Evolutionary conservation across 257 asterid genomes (phyloP).

Genomic region (Nicotiana undulata): DNA sequence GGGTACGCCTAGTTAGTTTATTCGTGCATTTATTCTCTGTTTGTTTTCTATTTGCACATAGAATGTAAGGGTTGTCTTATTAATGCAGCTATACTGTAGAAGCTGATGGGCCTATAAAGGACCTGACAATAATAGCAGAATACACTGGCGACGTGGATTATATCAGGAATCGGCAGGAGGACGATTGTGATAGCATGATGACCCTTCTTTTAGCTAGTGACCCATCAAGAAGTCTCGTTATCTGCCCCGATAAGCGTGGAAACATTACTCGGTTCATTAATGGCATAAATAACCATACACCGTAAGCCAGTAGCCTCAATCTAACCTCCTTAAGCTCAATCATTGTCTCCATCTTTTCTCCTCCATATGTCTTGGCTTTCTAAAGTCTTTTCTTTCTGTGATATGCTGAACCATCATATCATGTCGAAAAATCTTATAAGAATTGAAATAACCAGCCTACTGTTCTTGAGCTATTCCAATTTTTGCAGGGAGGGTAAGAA

Average conservation of each 20-base stretch:
- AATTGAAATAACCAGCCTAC: slow-evolving; percentile 5
- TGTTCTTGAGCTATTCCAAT: slow-evolving; percentile 17
- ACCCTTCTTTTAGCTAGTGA: slow-evolving; percentile 68
- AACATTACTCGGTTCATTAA: slow-evolving; percentile 74
- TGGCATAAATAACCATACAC: slow-evolving; percentile 76
- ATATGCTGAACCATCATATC: neutral
- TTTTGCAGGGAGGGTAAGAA: slow-evolving; percentile 71
- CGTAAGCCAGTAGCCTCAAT: slow-evolving; percentile 39
- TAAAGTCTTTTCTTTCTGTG: neutral
- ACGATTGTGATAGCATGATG: slow-evolving; percentile 89
- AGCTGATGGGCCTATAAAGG: slow-evolving; percentile 83
- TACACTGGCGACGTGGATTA: slow-evolving; percentile 85
- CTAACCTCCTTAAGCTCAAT: slow-evolving; percentile 9
- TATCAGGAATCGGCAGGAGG: slow-evolving; percentile 58
- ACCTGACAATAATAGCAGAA: slow-evolving; percentile 67
- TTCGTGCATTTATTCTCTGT: neutral
- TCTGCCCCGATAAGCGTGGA: slow-evolving; percentile 88
- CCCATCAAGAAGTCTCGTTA: slow-evolving; percentile 51
- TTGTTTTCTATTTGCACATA: neutral
- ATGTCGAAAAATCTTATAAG: neutral
- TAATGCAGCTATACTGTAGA: slow-evolving; percentile 75
- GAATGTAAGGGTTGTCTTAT: slow-evolving; percentile 6
- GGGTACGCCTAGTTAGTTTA: slow-evolving; percentile 40
- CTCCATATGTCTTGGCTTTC: neutral
- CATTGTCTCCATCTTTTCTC: slow-evolving; percentile 14